Conservation (phyloP, 202 grass and related monocot genomes). For the Setaria viridis region DNA sequence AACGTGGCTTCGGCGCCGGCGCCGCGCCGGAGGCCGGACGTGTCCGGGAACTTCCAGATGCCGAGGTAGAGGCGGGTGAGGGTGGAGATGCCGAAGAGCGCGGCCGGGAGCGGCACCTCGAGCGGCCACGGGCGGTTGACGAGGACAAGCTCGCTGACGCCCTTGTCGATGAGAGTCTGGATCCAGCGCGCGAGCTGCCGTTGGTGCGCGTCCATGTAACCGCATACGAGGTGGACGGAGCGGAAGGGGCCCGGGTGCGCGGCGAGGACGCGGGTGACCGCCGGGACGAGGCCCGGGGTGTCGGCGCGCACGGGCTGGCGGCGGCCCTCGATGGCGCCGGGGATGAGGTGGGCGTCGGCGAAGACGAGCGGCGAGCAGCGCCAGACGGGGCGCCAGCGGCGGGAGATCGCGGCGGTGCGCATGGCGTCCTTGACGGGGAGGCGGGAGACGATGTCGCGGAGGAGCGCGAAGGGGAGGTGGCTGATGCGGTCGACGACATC, state of each 20-base stretch:
- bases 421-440: neutral
- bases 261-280: neutral
- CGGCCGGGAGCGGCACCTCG: neutral
- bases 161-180: neutral
- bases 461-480: neutral
- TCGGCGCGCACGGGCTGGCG: neutral
- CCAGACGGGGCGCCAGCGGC: neutral
- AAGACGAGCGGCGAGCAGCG: neutral
- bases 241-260: neutral
- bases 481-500: neutral
- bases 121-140: neutral
- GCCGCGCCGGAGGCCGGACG: constrained; percentile 15
- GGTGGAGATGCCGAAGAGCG: neutral
- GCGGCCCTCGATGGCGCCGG: no score
- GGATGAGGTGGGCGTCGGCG: neutral
- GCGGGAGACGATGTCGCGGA: neutral
- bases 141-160: neutral
- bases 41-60: constrained; percentile 43
- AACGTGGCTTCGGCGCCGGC: neutral
- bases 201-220: neutral
- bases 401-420: neutral
- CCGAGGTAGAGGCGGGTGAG: constrained; percentile 37
- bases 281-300: no score
- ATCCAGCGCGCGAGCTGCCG: neutral
- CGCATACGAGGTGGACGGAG: neutral